These are phyloP conservation scores for Penicillium antarcticum DNA, from an alignment of 495 filamentous ascomycete species.

Conservation along the genomic window DNA sequence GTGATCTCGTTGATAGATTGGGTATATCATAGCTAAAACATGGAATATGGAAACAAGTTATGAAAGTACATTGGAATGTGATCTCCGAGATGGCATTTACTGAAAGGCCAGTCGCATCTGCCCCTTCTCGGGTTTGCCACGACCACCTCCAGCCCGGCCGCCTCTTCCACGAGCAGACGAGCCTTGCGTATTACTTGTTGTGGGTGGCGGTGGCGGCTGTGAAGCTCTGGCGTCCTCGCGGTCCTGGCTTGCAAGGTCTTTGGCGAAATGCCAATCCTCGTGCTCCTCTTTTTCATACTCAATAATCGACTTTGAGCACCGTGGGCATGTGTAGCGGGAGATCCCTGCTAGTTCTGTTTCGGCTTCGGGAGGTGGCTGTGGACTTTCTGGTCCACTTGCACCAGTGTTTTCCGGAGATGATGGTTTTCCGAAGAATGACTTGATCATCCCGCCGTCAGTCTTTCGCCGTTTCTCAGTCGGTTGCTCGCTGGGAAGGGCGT, in stretches of 20 bases:
- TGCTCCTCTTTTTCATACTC: conserved; percentile 68
- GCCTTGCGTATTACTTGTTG: conserved; percentile 19
- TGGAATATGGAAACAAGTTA: neutral
- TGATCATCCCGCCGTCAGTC: conserved; percentile 30
- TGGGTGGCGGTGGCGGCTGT: conserved; percentile 16
- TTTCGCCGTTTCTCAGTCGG: conserved; percentile 34
- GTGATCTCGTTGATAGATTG: neutral
- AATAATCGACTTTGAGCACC: conserved; percentile 59
- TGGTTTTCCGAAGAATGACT: conserved; percentile 32
- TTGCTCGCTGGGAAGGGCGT: conserved; percentile 1
- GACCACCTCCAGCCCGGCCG: conserved; percentile 24
- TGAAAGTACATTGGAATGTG: neutral
- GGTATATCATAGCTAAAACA: conserved; percentile 2
- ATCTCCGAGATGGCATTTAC: neutral
- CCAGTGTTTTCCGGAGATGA: conserved; percentile 2
- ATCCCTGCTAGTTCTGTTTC: neutral
- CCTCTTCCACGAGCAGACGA: conserved; percentile 30
- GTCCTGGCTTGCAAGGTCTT: conserved; percentile 70
- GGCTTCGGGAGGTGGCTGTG: neutral
- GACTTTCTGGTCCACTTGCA: conserved; percentile 5
- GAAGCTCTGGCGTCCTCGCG: conserved; percentile 28
- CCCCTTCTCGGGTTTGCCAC: conserved; percentile 65
- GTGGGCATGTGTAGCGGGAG: conserved; percentile 49
- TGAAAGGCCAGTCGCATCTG: conserved; percentile 69
- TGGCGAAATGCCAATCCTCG: conserved; percentile 94